phyloP scores from a whole-genome alignment of 2,329 filamentous ascomycete genomes.

The Cladosporium sp. region DNA sequence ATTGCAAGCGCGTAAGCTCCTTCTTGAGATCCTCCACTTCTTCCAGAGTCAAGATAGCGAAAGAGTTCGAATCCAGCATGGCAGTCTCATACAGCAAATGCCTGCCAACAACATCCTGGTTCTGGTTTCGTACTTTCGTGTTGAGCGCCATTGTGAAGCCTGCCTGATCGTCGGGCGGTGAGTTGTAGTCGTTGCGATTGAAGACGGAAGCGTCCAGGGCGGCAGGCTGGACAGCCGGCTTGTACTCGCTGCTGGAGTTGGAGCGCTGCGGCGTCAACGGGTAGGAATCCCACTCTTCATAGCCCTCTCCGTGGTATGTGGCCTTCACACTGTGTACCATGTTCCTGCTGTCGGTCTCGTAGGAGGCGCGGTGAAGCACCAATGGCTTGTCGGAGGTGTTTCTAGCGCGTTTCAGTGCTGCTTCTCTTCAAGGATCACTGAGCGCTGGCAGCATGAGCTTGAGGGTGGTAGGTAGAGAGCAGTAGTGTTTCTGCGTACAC shows the following conservation, averaged over 20 bases:
- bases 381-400: neutral
- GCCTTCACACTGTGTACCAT: slow-evolving; percentile 12
- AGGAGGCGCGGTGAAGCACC: neutral
- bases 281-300: slow-evolving; percentile 8
- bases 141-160: slow-evolving; percentile 28
- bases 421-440: neutral
- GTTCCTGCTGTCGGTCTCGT: neutral
- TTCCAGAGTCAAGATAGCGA: slow-evolving; percentile 81
- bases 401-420: slow-evolving; percentile 5
- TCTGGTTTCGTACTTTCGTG: slow-evolving; percentile 25
- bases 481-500: neutral
- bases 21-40: slow-evolving; percentile 91
- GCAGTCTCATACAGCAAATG: slow-evolving; percentile 93
- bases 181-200: slow-evolving; percentile 21
- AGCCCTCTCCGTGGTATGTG: slow-evolving; percentile 8
- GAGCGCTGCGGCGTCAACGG: slow-evolving; percentile 11
- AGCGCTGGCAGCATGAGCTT: neutral
- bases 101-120: slow-evolving; percentile 64
- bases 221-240: slow-evolving; percentile 3
- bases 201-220: slow-evolving; percentile 15
- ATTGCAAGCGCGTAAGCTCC: slow-evolving; percentile 66
- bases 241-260: slow-evolving; percentile 10
- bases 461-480: neutral
- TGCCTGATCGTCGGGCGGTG: slow-evolving; percentile 20
- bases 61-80: slow-evolving; percentile 79